Conservation (phyloP, 179 eudicot genomes). For the Patellifolia procumbens region DNA sequence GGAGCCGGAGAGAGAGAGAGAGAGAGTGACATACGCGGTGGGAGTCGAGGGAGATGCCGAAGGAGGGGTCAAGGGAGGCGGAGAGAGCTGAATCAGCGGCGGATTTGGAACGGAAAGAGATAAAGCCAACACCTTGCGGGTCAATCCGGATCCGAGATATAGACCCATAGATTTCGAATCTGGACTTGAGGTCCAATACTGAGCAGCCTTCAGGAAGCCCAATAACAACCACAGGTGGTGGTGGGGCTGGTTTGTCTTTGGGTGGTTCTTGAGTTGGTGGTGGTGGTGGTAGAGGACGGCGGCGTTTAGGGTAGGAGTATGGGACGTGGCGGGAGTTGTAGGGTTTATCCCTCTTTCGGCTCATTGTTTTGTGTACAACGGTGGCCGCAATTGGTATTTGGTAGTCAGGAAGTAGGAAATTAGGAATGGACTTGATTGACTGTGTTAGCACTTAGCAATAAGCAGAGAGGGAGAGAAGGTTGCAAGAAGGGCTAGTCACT, state of each 20-base stretch:
- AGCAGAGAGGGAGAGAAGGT: no score
- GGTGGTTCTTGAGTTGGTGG: slow-evolving; percentile 29
- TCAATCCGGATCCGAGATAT: slow-evolving; percentile 84
- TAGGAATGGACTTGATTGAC: no score
- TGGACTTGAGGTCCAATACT: slow-evolving; percentile 69
- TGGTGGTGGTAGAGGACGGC: slow-evolving; percentile 49
- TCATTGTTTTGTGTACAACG: slow-evolving; percentile 28
- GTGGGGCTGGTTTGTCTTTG: slow-evolving; percentile 34
- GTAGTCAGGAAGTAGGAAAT: no score
- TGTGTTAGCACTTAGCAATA: no score
- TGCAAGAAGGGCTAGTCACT: no score
- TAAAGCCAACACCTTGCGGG: slow-evolving; percentile 54
- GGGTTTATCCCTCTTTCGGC: slow-evolving; percentile 83
- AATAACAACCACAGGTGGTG: slow-evolving; percentile 54
- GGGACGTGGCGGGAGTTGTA: slow-evolving; percentile 60
- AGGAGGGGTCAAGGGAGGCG: slow-evolving; percentile 64
- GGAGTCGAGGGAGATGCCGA: slow-evolving; percentile 64
- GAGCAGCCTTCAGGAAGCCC: slow-evolving; percentile 75
- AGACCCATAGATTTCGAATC: slow-evolving; percentile 77
- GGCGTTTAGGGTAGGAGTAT: slow-evolving; percentile 66
- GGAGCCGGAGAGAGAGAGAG: no score
- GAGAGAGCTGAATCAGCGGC: slow-evolving; percentile 62
- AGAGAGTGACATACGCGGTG: slow-evolving; percentile 33
- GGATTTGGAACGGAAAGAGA: slow-evolving; percentile 62
- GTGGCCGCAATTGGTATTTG: neutral